phyloP scores from a whole-genome alignment of 192 early-diverging fungal species.

The Kappamyces sp. region DNA sequence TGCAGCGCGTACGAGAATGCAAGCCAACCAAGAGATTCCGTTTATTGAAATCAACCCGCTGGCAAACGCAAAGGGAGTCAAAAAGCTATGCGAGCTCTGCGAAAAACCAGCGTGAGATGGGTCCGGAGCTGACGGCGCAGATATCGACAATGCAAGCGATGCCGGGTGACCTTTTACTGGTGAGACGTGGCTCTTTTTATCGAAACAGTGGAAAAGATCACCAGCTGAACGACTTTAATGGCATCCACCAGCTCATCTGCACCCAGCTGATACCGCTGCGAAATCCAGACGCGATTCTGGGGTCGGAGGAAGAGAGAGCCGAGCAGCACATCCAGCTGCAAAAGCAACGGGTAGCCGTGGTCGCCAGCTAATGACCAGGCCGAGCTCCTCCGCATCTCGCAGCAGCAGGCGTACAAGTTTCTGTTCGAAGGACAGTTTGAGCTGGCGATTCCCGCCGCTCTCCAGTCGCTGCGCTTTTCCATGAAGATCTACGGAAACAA shows the following conservation, averaged over 20 bases:
- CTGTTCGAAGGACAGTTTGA: constrained; percentile 56
- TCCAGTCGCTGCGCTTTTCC: constrained; percentile 50
- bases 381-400: constrained; percentile 41
- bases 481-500: constrained; percentile 48
- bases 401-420: constrained; percentile 51
- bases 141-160: constrained; percentile 50
- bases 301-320: constrained; percentile 51
- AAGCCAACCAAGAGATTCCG: too few relatives aligned
- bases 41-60: constrained; percentile 44
- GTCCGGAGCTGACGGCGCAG: constrained; percentile 8
- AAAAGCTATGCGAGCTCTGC: constrained; percentile 48
- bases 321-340: constrained; percentile 35
- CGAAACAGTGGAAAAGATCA: constrained; percentile 45
- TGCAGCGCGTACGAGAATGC: too few relatives aligned
- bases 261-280: constrained; percentile 37
- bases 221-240: constrained; percentile 37
- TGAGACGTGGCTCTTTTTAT: constrained; percentile 2
- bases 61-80: constrained; percentile 54
- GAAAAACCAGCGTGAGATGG: constrained; percentile 43
- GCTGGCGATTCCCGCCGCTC: constrained; percentile 53
- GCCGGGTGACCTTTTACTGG: constrained; percentile 55
- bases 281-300: constrained; percentile 40
- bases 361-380: constrained; percentile 9
- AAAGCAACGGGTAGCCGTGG: constrained; percentile 23
- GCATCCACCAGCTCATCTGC: constrained; percentile 53